phyloP scores from a whole-genome alignment of 139 green algal species.

The Auxenochlorella pyrenoidosa region DNA sequence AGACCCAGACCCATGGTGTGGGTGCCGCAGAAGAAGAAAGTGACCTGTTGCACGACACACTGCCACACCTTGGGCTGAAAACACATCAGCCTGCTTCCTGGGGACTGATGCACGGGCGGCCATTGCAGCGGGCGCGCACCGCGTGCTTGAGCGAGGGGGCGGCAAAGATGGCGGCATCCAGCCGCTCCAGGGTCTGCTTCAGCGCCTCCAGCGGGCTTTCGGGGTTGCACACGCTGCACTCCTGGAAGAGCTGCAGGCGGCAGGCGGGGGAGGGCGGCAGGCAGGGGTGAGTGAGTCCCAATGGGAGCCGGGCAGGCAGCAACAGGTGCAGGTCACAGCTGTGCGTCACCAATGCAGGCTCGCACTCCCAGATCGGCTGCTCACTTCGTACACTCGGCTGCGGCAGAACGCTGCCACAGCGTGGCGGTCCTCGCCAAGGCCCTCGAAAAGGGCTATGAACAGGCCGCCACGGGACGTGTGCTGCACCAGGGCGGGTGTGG shows the following conservation, averaged over 20 bases:
- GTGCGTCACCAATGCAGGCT: too few relatives aligned
- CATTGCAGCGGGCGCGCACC: background rate
- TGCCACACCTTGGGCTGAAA: too few relatives aligned
- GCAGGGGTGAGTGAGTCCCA: background rate
- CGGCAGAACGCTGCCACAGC: slow-evolving; percentile 12
- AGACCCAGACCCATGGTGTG: too few relatives aligned
- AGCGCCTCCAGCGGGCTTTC: slow-evolving; percentile 9
- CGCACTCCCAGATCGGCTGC: background rate
- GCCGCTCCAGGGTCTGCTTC: background rate
- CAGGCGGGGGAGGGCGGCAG: background rate
- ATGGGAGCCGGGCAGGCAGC: background rate
- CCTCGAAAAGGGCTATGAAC: slow-evolving; percentile 31
- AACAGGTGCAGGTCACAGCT: background rate
- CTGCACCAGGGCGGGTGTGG: background rate
- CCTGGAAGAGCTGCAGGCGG: slow-evolving; percentile 6
- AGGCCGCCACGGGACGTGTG: background rate
- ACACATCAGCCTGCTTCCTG: too few relatives aligned
- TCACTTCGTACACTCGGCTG: slow-evolving; percentile 1
- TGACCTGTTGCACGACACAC: background rate
- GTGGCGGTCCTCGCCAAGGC: background rate
- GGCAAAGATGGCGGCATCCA: slow-evolving; percentile 12
- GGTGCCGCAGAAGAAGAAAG: too few relatives aligned
- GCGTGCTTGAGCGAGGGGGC: background rate
- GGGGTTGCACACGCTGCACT: background rate
- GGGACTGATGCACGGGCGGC: background rate